Percentiles rank a stretch among this genome's conserved stretches.
These are phyloP conservation scores for Botrytis elliptica DNA, from an alignment of 2,329 filamentous ascomycete genomes.

Conservation along the genomic window DNA sequence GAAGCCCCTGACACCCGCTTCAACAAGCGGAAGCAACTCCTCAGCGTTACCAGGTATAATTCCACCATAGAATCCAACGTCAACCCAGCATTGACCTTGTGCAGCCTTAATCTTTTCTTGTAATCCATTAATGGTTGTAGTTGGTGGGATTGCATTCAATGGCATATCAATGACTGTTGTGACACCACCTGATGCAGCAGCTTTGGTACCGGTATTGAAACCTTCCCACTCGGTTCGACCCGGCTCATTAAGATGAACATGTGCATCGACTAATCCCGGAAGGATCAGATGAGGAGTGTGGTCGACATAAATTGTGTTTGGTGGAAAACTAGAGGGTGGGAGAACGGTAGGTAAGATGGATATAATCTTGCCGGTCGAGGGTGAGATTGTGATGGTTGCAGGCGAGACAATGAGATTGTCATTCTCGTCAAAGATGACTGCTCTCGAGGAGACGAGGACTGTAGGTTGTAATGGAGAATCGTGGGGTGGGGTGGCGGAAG, in stretches of 20 bases:
- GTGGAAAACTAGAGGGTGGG: constrained; percentile 72
- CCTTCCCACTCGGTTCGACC: constrained; percentile 98
- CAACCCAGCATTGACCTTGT: constrained; percentile 89
- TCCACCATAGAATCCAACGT: constrained; percentile 97
- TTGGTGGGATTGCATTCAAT: constrained; percentile 93
- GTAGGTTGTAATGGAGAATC: constrained; percentile 51
- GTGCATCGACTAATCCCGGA: constrained; percentile 91
- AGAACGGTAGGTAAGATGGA: constrained; percentile 72
- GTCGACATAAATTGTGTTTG: constrained; percentile 72
- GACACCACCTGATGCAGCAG: constrained; percentile 91
- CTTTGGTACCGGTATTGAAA: constrained; percentile 90
- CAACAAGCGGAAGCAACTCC: constrained; percentile 76
- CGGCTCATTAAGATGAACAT: constrained; percentile 96
- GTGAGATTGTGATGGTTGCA: constrained; percentile 79
- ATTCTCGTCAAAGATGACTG: constrained; percentile 71
- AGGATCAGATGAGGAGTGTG: constrained; percentile 82
- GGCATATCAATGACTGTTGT: constrained; percentile 99
- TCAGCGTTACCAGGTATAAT: constrained; percentile 85
- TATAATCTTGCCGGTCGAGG: constrained; percentile 78
- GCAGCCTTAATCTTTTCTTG: constrained; percentile 84
- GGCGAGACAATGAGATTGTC: constrained; percentile 65
- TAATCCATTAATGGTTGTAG: constrained; percentile 80
- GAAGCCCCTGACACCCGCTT: constrained; percentile 87
- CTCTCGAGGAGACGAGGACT: constrained; percentile 80
- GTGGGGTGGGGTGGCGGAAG: constrained; percentile 36